Conservation (phyloP, 2,329 filamentous ascomycete species). For the Aspergillus sp. region DNA sequence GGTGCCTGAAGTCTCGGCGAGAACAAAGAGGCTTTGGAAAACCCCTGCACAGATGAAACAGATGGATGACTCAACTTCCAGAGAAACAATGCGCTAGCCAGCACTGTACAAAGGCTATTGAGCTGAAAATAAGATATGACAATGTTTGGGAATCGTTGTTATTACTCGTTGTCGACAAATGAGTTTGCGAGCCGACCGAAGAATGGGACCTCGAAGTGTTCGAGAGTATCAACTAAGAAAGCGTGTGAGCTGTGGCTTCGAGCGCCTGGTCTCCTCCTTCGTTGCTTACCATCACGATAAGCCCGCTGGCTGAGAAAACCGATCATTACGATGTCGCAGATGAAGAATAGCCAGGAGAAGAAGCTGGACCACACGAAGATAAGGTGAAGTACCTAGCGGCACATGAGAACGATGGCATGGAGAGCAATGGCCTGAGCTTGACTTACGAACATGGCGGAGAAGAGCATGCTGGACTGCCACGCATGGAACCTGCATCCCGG, state of each 20-base stretch:
- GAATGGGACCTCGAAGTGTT: constrained; percentile 82
- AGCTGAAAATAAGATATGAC: neutral
- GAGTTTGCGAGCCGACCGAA: constrained; percentile 84
- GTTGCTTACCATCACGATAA: constrained; percentile 74
- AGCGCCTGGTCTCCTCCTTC: neutral
- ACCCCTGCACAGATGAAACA: neutral
- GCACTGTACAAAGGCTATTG: constrained; percentile 12
- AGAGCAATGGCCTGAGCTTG: neutral
- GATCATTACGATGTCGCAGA: constrained; percentile 76
- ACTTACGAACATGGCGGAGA: constrained; percentile 67
- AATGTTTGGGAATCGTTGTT: neutral
- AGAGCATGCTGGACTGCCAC: constrained; percentile 88
- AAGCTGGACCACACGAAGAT: constrained; percentile 84
- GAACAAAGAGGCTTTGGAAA: neutral
- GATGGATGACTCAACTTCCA: neutral
- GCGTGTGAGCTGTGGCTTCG: constrained; percentile 14
- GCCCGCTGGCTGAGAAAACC: constrained; percentile 76
- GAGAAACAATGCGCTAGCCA: neutral
- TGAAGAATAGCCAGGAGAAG: constrained; percentile 80
- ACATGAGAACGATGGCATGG: constrained; percentile 12
- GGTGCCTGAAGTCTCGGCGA: neutral
- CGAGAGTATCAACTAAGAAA: constrained; percentile 61
- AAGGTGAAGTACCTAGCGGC: constrained; percentile 74
- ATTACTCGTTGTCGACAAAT: constrained; percentile 83
- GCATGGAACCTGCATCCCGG: constrained; percentile 76